phyloP scores from a whole-genome alignment of 305 asterid species.

The Fraxinus greggii region DNA sequence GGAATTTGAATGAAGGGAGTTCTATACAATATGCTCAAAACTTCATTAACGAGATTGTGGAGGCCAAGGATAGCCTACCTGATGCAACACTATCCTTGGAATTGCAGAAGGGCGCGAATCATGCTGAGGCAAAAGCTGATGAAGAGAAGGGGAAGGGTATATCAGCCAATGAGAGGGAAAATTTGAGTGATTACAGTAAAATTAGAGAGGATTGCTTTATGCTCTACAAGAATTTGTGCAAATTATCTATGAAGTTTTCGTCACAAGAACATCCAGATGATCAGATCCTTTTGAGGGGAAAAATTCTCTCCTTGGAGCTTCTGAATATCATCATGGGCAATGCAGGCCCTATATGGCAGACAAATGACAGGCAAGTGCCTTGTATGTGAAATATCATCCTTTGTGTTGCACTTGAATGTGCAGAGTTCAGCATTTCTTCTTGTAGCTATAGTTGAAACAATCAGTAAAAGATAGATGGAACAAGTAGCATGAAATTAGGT shows the following conservation, averaged over 20 bases:
- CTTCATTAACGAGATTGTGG: constrained; percentile 71
- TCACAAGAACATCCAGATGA: constrained; percentile 85
- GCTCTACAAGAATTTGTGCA: constrained; percentile 92
- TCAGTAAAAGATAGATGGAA: not conserved
- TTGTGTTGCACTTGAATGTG: not conserved
- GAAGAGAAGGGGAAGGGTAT: constrained; percentile 32
- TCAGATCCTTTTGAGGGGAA: constrained; percentile 92
- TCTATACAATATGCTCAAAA: constrained; percentile 80
- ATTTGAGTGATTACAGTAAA: constrained; percentile 56
- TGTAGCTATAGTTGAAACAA: constrained; percentile 15
- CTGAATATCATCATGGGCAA: constrained; percentile 80
- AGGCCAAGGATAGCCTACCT: constrained; percentile 62
- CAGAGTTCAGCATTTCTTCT: constrained; percentile 5
- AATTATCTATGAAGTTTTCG: constrained; percentile 91
- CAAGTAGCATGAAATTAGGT: not conserved
- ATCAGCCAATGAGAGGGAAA: constrained; percentile 39
- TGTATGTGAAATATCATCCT: not conserved
- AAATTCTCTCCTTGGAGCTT: constrained; percentile 89
- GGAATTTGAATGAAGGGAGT: constrained; percentile 89
- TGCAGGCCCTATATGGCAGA: constrained; percentile 90
- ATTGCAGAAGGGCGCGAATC: constrained; percentile 35
- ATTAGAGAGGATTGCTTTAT: constrained; percentile 87
- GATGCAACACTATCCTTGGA: constrained; percentile 33
- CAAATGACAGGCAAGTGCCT: constrained; percentile 77
- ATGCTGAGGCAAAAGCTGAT: constrained; percentile 27